Conservation (phyloP, 2,329 filamentous ascomycete genomes). For the Colletotrichum chlorophyti region DNA sequence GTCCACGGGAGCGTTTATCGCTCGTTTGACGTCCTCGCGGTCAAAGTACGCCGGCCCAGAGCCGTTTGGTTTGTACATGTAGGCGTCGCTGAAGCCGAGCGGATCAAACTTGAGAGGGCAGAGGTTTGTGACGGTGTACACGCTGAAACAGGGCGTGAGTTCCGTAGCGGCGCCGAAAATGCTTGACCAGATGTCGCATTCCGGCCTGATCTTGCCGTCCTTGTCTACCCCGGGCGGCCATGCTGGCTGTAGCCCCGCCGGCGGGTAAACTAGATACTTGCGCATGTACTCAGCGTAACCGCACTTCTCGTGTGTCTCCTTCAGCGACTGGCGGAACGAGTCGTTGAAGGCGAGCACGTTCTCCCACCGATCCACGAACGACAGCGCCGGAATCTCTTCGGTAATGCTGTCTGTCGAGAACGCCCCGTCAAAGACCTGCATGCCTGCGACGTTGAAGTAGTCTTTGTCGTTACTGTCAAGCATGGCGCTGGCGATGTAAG, state of each 20-base stretch:
- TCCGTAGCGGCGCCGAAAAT: conserved; percentile 58
- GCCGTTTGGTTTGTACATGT: conserved; percentile 68
- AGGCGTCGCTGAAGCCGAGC: conserved; percentile 71
- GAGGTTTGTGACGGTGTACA: conserved; percentile 75
- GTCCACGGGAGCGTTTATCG: conserved; percentile 67
- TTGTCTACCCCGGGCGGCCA: conserved; percentile 51
- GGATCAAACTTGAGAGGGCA: conserved; percentile 76
- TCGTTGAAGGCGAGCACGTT: conserved; percentile 70
- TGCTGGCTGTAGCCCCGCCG: conserved; percentile 63
- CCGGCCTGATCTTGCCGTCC: conserved; percentile 41
- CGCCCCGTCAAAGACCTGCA: conserved; percentile 76
- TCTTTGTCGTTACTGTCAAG: conserved; percentile 68
- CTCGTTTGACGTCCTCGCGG: conserved; percentile 71
- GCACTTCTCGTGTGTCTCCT: conserved; percentile 60
- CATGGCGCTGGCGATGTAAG: conserved; percentile 78
- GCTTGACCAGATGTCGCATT: conserved; percentile 64
- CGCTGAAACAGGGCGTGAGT: conserved; percentile 80
- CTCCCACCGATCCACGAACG: conserved; percentile 67
- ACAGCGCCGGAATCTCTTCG: conserved; percentile 55
- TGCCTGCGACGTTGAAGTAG: conserved; percentile 72
- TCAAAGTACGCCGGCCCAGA: conserved; percentile 72
- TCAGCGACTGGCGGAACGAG: conserved; percentile 59
- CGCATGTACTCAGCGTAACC: conserved; percentile 67
- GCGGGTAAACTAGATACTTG: conserved; percentile 73
- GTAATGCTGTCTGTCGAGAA: conserved; percentile 58